Percentiles rank a stretch among this genome's conserved stretches.
Evolutionary conservation across 306 rosid genomes (phyloP).

Genomic region (Cucumis sativus): Cucumber_9930_V3 NC_026659.2:2138001-2138500

Average conservation of each 20-base stretch:
- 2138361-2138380: not conserved
- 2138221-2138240: not conserved
- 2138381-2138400: not conserved
- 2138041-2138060: slow-evolving; percentile 16
- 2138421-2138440: no score
- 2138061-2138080: not conserved
- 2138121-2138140: slow-evolving; percentile 25
- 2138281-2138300: not conserved
- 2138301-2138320: not conserved
- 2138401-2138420: no score
- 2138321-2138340: not conserved
- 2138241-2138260: not conserved
- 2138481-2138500: no score
- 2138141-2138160: not conserved
- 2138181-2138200: not conserved
- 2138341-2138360: not conserved
- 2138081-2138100: slow-evolving; percentile 17
- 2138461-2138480: no score
- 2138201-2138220: not conserved
- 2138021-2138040: slow-evolving; percentile 33
- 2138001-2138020: slow-evolving; percentile 66
- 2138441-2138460: no score
- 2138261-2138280: not conserved
- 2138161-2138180: not conserved
- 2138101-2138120: slow-evolving; percentile 28